Evolutionary conservation across 179 eudicot species (phyloP).

Genomic region (Spinacia oleracea): DNA sequence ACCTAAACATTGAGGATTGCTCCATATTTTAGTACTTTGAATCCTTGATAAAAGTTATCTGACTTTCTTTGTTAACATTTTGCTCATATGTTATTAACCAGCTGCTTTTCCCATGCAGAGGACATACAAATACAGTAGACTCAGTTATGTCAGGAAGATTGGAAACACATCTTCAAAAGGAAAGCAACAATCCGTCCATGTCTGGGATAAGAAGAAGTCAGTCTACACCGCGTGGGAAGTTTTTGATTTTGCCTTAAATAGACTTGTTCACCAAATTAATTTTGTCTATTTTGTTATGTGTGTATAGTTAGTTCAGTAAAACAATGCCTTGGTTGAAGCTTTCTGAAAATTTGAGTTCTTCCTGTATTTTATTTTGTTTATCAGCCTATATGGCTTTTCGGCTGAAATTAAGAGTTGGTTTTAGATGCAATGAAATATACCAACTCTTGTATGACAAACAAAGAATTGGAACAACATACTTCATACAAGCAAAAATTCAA

Average conservation of each 20-base stretch:
- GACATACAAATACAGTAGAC: conserved; percentile 40
- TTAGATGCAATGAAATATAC: no score
- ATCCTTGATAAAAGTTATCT: no score
- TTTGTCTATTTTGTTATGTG: conserved; percentile 22
- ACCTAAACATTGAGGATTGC: no score
- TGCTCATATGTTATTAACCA: background rate
- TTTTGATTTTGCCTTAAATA: conserved; percentile 49
- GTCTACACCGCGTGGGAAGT: conserved; percentile 82
- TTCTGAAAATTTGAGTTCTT: no score
- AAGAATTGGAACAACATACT: no score
- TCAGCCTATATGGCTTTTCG: no score
- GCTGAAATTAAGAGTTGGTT: no score
- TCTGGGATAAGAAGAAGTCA: conserved; percentile 66
- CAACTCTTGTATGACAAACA: no score
- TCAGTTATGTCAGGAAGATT: conserved; percentile 36
- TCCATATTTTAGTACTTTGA: no score
- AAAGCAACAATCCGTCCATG: conserved; percentile 43
- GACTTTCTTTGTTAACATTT: no score
- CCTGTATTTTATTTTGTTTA: no score
- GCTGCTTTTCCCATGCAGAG: conserved; percentile 42
- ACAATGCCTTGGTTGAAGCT: conserved; percentile 25
- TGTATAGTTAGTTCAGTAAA: conserved; percentile 30
- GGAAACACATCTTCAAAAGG: conserved; percentile 51
- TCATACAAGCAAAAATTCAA: no score
- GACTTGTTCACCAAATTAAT: conserved; percentile 18